These are phyloP conservation scores for Brassica carinata DNA, from an alignment of 345 rosid genomes.

Conservation along the genomic window DNA sequence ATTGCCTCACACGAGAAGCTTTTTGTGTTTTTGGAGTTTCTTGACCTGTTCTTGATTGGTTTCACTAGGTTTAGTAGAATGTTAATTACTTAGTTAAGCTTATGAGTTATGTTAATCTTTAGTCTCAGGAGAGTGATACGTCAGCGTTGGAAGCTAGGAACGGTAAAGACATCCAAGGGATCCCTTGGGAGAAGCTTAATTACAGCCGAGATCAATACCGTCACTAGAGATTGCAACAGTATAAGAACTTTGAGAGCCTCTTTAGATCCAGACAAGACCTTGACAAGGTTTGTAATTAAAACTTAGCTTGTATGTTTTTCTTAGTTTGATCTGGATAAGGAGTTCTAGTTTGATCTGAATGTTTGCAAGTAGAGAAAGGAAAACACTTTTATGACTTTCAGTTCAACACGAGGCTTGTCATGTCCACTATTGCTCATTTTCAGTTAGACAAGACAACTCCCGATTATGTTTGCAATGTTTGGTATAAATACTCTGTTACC, in stretches of 20 bases:
- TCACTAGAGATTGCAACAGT: slow-evolving; percentile 64
- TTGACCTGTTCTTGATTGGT: no score
- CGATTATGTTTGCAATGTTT: background rate
- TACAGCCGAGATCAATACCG: slow-evolving; percentile 73
- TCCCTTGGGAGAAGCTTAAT: slow-evolving; percentile 89
- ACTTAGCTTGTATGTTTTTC: background rate
- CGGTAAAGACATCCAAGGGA: slow-evolving; percentile 93
- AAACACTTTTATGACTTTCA: slow-evolving; percentile 72
- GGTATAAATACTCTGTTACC: slow-evolving; percentile 3
- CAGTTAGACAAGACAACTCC: slow-evolving; percentile 63
- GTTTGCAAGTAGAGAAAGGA: slow-evolving; percentile 75
- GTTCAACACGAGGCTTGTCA: slow-evolving; percentile 89
- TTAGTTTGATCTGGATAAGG: background rate
- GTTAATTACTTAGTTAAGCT: background rate
- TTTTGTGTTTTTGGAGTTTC: no score
- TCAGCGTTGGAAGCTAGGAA: slow-evolving; percentile 79
- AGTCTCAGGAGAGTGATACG: slow-evolving; percentile 69
- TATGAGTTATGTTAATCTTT: background rate
- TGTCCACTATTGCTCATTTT: slow-evolving; percentile 86
- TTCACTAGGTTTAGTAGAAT: background rate
- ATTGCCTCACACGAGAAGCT: no score
- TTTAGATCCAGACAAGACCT: slow-evolving; percentile 53
- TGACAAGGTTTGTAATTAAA: slow-evolving; percentile 48
- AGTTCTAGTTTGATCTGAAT: slow-evolving; percentile 50
- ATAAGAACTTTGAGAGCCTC: slow-evolving; percentile 77